phyloP scores from a whole-genome alignment of 768 basidiomycete species.

The Krasilnikovozyma curviuscula region DNA sequence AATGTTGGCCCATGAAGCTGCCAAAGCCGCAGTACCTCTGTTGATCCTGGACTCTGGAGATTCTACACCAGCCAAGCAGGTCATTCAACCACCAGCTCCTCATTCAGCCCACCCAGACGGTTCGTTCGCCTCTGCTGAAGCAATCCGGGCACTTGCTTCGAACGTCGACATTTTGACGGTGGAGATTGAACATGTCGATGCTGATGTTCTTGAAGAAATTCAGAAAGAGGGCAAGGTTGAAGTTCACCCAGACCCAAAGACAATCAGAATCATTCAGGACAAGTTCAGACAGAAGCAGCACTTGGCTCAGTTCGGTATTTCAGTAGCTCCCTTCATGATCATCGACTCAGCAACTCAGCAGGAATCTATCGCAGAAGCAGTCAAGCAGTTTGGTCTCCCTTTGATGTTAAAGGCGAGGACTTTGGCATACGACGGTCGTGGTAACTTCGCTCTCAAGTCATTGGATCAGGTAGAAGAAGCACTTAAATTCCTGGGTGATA shows the following conservation, averaged over 20 bases:
- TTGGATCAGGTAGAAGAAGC: constrained; percentile 32
- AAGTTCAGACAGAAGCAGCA: constrained; percentile 46
- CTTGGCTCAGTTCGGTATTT: constrained; percentile 34
- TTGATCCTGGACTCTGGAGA: constrained; percentile 67
- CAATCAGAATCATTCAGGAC: constrained; percentile 69
- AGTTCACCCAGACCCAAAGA: constrained; percentile 60
- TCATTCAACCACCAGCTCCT: constrained; percentile 38
- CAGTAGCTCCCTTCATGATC: constrained; percentile 41
- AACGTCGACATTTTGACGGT: constrained; percentile 77
- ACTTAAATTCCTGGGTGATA: constrained; percentile 33
- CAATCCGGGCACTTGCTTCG: constrained; percentile 57
- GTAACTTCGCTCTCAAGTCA: constrained; percentile 59
- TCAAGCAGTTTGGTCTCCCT: constrained; percentile 48
- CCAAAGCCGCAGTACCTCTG: constrained; percentile 63
- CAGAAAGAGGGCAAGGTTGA: constrained; percentile 28
- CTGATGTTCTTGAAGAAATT: constrained; percentile 39
- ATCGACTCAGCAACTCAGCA: constrained; percentile 38
- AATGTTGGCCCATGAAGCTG: constrained; percentile 81
- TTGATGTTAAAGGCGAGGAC: constrained; percentile 94
- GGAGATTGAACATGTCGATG: constrained; percentile 93
- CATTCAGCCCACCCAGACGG: constrained; percentile 55
- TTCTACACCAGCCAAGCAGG: constrained; percentile 74
- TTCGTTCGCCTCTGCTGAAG: constrained; percentile 57
- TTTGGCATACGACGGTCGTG: constrained; percentile 85
- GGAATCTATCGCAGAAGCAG: constrained; percentile 32